phyloP scores from a whole-genome alignment of 1,284 basidiomycete genomes.

The Bondarzewia mesenterica region DNA sequence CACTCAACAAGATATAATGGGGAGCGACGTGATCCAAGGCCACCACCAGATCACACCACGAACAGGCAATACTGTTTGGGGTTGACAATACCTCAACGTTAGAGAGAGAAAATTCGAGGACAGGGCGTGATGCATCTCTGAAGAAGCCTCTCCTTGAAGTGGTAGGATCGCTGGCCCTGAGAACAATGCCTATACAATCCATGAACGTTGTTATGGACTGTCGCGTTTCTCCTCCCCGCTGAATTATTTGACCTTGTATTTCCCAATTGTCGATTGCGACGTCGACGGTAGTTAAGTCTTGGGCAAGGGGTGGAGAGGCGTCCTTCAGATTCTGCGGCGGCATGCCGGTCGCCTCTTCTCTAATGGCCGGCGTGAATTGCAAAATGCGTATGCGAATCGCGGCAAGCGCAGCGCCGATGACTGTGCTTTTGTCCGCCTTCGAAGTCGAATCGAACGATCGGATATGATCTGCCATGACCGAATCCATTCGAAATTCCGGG shows the following conservation, averaged over 20 bases:
- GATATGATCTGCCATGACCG: slow-evolving; percentile 32
- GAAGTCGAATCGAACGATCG: neutral
- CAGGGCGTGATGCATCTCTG: neutral
- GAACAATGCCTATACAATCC: neutral
- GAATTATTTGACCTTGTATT: neutral
- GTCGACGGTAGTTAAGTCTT: neutral
- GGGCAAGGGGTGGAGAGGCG: neutral
- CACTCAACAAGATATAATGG: slow-evolving; percentile 2
- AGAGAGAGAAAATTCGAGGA: neutral
- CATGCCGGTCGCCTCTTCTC: neutral
- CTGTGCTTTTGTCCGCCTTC: neutral
- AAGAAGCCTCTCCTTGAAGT: neutral
- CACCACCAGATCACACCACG: slow-evolving; percentile 6
- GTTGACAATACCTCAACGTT: neutral
- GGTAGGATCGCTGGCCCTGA: neutral
- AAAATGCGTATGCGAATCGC: neutral
- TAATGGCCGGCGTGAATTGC: neutral
- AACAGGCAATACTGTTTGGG: neutral
- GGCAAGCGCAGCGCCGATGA: neutral
- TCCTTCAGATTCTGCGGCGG: neutral
- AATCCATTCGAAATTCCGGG: slow-evolving; percentile 41
- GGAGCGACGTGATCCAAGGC: slow-evolving; percentile 8
- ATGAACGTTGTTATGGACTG: neutral
- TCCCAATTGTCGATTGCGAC: neutral
- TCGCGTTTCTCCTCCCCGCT: neutral